These are phyloP conservation scores for Microsporum ferrugineum DNA, from an alignment of 2,329 filamentous ascomycete species.

Conservation along the genomic window DNA sequence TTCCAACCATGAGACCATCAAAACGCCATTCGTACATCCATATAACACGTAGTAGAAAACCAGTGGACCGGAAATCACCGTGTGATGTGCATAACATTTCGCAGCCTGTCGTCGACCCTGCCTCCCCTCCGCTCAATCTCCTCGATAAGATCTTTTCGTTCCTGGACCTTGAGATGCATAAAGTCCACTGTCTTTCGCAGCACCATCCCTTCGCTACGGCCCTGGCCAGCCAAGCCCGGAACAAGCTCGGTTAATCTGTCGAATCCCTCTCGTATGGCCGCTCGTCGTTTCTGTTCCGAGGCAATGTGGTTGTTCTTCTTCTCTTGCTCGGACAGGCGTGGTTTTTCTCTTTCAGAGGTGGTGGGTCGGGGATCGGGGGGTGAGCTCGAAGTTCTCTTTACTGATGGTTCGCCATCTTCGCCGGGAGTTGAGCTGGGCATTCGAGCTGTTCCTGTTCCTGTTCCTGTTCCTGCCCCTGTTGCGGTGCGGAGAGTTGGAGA, in stretches of 20 bases:
- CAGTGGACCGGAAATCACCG: neutral
- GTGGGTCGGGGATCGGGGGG: neutral
- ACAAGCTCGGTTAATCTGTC: constrained; percentile 70
- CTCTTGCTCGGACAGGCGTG: constrained; percentile 50
- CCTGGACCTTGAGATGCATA: constrained; percentile 49
- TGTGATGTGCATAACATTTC: constrained; percentile 15
- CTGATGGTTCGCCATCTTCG: neutral
- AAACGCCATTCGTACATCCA: neutral
- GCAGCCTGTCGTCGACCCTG: constrained; percentile 37
- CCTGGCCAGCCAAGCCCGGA: constrained; percentile 70
- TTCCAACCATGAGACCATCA: neutral
- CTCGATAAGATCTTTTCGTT: constrained; percentile 47
- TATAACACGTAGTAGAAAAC: neutral
- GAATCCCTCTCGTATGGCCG: constrained; percentile 72
- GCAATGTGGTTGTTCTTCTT: constrained; percentile 66
- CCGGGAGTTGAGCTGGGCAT: neutral
- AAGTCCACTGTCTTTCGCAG: constrained; percentile 58
- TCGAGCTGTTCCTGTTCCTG: neutral
- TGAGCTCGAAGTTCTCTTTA: constrained; percentile 7
- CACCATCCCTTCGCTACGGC: constrained; percentile 75
- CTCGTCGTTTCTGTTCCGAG: constrained; percentile 53
- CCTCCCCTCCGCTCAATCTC: constrained; percentile 50
- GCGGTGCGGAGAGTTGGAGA: neutral
- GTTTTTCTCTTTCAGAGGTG: constrained; percentile 9
- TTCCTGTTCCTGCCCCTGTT: neutral